These are phyloP conservation scores for Scolecobasidium constrictum DNA, from an alignment of 2,329 filamentous ascomycete genomes.

Conservation along the genomic window DNA sequence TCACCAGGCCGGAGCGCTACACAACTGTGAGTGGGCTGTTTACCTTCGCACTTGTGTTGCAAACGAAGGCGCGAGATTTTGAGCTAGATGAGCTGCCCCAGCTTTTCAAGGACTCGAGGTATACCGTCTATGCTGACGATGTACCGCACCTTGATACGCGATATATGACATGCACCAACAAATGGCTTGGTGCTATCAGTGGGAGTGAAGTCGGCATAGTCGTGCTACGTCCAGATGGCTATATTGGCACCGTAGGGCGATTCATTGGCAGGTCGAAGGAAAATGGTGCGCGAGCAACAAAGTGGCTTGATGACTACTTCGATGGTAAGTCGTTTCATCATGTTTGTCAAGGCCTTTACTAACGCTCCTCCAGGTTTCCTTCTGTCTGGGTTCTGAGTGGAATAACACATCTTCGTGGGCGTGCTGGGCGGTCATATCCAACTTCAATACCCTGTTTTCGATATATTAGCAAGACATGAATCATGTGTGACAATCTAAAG, in stretches of 20 bases:
- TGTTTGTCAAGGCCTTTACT: too few species aligned
- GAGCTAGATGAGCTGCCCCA: conserved; percentile 56
- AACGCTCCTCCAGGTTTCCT: background rate
- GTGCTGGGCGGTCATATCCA: too few species aligned
- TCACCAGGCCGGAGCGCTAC: conserved; percentile 57
- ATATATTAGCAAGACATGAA: too few species aligned
- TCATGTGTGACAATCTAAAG: too few species aligned
- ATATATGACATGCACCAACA: conserved; percentile 31
- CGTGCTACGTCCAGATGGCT: conserved; percentile 63
- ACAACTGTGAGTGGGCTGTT: conserved; percentile 56
- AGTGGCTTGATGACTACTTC: conserved; percentile 43
- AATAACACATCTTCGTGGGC: background rate
- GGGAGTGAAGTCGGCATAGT: conserved; percentile 50
- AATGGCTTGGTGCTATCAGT: conserved; percentile 54
- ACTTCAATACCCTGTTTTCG: too few species aligned
- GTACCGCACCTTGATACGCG: conserved; percentile 45
- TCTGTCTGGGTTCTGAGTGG: background rate
- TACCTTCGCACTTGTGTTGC: conserved; percentile 45
- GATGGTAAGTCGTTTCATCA: conserved; percentile 19
- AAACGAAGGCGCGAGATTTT: conserved; percentile 20
- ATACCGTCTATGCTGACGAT: conserved; percentile 65
- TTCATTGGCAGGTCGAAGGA: conserved; percentile 13
- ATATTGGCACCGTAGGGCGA: conserved; percentile 50
- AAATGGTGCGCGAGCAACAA: conserved; percentile 23
- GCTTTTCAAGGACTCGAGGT: conserved; percentile 52